Percentiles rank a stretch among this genome's conserved stretches.
phyloP scores from a whole-genome alignment of 495 filamentous ascomycete genomes.

The Podospora bellae-mahoneyi region DNA sequence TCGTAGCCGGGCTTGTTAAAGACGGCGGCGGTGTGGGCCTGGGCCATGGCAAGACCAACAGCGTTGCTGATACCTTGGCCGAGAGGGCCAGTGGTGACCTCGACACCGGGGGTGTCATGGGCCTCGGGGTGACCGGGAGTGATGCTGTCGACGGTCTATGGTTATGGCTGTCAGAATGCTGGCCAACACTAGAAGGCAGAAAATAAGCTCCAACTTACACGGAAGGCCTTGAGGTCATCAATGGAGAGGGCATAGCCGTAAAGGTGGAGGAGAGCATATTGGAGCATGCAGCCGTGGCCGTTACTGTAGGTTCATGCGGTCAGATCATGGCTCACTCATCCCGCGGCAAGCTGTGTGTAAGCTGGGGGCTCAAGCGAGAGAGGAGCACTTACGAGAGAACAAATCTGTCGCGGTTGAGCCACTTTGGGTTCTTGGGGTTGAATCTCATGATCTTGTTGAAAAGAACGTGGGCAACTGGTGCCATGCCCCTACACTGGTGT shows the following conservation, averaged over 20 bases:
- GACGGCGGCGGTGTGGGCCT: conserved; percentile 79
- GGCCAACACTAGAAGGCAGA: neutral
- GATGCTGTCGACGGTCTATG: conserved; percentile 78
- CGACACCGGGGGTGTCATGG: conserved; percentile 92
- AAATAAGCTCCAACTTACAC: conserved; percentile 59
- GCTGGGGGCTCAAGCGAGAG: too few species aligned
- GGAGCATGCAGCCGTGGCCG: conserved; percentile 98
- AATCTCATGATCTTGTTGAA: conserved; percentile 99
- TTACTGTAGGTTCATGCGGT: conserved; percentile 56
- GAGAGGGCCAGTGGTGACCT: conserved; percentile 96
- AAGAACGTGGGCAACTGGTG: conserved; percentile 92
- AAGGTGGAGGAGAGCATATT: conserved; percentile 96
- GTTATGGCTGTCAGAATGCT: conserved; percentile 18
- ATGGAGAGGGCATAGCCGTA: conserved; percentile 84
- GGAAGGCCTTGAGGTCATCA: conserved; percentile 92
- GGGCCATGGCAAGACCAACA: conserved; percentile 94
- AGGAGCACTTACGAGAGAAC: conserved; percentile 87
- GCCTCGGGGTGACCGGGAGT: conserved; percentile 96
- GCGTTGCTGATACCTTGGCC: conserved; percentile 94
- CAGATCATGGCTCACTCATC: conserved; percentile 4
- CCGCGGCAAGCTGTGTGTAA: neutral
- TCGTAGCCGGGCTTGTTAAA: conserved; percentile 98
- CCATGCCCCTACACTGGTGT: conserved; percentile 69
- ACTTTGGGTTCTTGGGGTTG: conserved; percentile 98
- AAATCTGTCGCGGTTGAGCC: conserved; percentile 96